Percentiles rank a stretch among this genome's conserved stretches.
Evolutionary conservation across 768 basidiomycete genomes (phyloP).

Genomic region (Suillus tomentosus): DNA sequence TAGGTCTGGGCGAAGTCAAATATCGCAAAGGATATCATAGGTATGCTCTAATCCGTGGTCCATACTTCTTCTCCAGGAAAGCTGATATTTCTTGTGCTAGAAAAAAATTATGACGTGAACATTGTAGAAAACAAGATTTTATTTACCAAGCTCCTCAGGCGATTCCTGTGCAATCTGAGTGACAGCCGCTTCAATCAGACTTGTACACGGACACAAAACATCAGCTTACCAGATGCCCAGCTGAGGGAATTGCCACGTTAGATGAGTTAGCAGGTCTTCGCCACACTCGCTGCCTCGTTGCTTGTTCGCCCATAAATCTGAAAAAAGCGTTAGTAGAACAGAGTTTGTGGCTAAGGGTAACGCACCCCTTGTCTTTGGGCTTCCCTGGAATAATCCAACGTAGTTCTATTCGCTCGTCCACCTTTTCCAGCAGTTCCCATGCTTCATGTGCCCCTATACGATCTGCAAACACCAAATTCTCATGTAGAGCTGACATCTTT

Average conservation of each 20-base stretch:
- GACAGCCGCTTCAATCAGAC: not conserved
- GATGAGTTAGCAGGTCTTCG: constrained; percentile 32
- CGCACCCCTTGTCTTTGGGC: constrained; percentile 17
- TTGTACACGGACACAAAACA: constrained; percentile 9
- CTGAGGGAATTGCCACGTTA: constrained; percentile 29
- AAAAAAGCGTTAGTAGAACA: not conserved
- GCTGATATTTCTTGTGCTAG: not conserved
- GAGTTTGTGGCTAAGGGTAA: not conserved
- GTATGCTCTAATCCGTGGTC: not conserved
- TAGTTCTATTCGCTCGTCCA: constrained; percentile 30
- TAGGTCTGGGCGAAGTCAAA: not conserved
- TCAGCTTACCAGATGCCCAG: constrained; percentile 29
- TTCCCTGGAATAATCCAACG: constrained; percentile 32
- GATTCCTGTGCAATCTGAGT: constrained; percentile 32
- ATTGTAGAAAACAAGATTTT: not conserved
- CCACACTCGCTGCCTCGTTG: constrained; percentile 28
- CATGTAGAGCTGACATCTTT: constrained; percentile 68
- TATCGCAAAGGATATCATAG: not conserved
- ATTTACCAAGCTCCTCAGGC: constrained; percentile 32
- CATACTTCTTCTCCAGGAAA: not conserved
- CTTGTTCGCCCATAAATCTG: constrained; percentile 20
- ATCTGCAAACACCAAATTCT: constrained; percentile 63
- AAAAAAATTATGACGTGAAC: not conserved
- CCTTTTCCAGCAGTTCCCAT: constrained; percentile 29
- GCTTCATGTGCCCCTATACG: constrained; percentile 23